Conservation (phyloP, 306 rosid genomes). For the Gillenia trifoliata region DNA sequence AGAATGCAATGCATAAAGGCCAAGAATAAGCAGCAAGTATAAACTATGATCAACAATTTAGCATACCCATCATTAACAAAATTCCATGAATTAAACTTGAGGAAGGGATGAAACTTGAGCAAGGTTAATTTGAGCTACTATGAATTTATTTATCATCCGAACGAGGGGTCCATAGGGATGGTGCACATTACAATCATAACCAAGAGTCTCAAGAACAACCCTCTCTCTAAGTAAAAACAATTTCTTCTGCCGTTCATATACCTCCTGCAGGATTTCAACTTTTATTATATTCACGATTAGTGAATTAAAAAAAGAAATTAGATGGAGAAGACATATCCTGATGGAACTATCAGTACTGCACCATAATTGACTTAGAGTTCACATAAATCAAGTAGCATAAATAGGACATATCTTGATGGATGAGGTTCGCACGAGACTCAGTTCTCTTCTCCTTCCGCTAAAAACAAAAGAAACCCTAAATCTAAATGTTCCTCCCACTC, state of each 20-base stretch:
- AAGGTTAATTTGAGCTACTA: slow-evolving; percentile 93
- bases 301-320: neutral
- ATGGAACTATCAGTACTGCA: no score
- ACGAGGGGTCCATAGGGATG: slow-evolving; percentile 99
- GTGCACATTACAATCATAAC: slow-evolving; percentile 80
- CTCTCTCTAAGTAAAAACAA: slow-evolving; percentile 84
- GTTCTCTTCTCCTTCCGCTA: no score
- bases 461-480: neutral
- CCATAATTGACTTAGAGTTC: no score
- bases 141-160: slow-evolving; percentile 93
- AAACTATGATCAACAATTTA: slow-evolving; percentile 31
- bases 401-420: neutral
- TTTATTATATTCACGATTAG: neutral
- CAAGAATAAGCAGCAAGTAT: slow-evolving; percentile 31
- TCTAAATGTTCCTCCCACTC: no score
- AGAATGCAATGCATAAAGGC: slow-evolving; percentile 41
- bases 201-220: slow-evolving; percentile 95
- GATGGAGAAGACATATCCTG: neutral
- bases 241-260: slow-evolving; percentile 89
- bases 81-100: slow-evolving; percentile 99
- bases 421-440: neutral
- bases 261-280: slow-evolving; percentile 58
- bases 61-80: slow-evolving; percentile 99
- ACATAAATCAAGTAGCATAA: neutral
- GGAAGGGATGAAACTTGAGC: no score